A percentile compares a stretch with the other conserved stretches of the same genome.
Evolutionary conservation across 768 basidiomycete species (phyloP).

Genomic region (Rhodosporidiobolus sp.): DNA sequence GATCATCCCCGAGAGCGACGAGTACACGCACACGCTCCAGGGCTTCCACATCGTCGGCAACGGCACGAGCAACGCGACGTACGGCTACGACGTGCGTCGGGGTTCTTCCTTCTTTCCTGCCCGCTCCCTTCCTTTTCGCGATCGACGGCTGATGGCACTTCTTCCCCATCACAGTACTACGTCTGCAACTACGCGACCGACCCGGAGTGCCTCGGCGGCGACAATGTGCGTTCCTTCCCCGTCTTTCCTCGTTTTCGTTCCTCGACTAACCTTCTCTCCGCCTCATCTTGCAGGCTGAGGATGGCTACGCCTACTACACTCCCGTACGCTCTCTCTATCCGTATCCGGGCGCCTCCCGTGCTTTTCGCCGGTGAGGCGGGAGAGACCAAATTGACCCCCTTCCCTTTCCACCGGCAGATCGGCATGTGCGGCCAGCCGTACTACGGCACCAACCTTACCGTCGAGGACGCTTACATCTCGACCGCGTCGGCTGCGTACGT

Average conservation of each 20-base stretch:
- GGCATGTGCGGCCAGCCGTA: constrained; percentile 12
- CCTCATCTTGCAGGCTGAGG: not conserved
- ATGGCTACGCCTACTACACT: constrained; percentile 37
- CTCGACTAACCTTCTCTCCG: not conserved
- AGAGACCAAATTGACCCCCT: too few relatives aligned
- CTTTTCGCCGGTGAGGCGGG: not conserved
- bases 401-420: not conserved
- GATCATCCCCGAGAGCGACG: constrained; percentile 38
- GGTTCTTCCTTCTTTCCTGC: not conserved
- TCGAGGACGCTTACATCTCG: constrained; percentile 10
- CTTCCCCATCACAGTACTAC: constrained; percentile 35
- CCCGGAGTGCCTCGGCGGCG: constrained; percentile 38
- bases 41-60: constrained; percentile 43
- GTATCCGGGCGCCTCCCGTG: not conserved
- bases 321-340: constrained; percentile 1
- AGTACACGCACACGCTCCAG: constrained; percentile 41
- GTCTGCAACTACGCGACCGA: constrained; percentile 28
- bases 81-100: constrained; percentile 39
- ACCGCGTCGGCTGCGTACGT: constrained; percentile 20
- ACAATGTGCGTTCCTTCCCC: not conserved
- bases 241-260: rapidly evolving
- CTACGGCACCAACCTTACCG: constrained; percentile 16
- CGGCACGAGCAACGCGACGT: constrained; percentile 38
- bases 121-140: not conserved
- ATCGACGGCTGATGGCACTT: too few relatives aligned